Evolutionary conservation across 176 grass and related monocot genomes (phyloP), one percentile per base, ranked within the genome.

Genomic region (Oryza longistaminata): DNA sequence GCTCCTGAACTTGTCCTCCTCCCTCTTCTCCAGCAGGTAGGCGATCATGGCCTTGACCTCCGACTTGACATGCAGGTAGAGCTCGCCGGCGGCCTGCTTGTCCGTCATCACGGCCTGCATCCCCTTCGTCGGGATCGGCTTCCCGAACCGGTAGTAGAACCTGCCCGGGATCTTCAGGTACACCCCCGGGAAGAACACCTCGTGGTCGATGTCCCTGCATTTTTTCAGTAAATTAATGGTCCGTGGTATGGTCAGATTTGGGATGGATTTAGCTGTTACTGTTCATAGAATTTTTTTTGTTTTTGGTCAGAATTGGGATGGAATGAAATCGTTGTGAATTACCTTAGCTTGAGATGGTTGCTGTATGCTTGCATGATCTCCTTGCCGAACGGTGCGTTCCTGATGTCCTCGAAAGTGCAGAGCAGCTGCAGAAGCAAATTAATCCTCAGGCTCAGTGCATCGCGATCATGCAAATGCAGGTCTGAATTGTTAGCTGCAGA

Each of bases 101-200:
- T 91, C 83, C 31, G 67, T 81, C 68, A 94, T 43, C 43, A 94
- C 21, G 26, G 82, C 81, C 14, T 89, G 72, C 71, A 78, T 81
- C 4, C 69, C 80, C 5, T 27, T 85, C 17, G 87, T 91, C 14
- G 40, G 78, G 39, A 94, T 87, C n/a, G 92, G 92, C 27, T 94
- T 94, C 29, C 92, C 92, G 26, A 94, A 94, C 22, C 85, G 86
- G 85, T 92, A 94, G 71, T 94, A 94, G 25, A 94, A 94, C 27
- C 92, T 82, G 9, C 92, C 89, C 0, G 92, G 89, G 55, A 89
- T 64, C 42, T 91, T 94, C 21, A 85, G 76, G 26, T 26, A 42
- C n/a, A 85, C 48, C 1, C 86, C 88, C 2, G 92, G 88, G 66
- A 91, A 88, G 33, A 88, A 81, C 58, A 94, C 82, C 76, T 88